Evolutionary conservation across 345 rosid species (phyloP), one percentile per base, ranked within the genome.

Genomic region (Limnanthes douglasii): DNA sequence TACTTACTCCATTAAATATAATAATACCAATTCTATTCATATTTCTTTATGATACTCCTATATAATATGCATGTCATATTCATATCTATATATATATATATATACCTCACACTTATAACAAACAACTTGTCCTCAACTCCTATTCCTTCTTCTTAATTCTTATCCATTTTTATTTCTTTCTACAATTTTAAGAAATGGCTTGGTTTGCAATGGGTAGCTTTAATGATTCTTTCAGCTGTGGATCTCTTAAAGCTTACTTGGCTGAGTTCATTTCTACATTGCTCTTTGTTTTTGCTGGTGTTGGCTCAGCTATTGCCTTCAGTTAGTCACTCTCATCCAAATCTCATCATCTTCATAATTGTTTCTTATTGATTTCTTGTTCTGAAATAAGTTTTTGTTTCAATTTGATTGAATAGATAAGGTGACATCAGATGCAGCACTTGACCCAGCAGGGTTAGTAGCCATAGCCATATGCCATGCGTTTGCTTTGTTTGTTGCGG

Each of bases 261-360:
- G 78, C 95, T n/a, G 95, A 84, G 69, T 84, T 84, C 42, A 84
- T 84, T 70, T 84, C 93, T n/a, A 84, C 95, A 37, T 48, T 84
- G 53, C 63, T 84, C 80, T 83, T 83, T 31, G 94, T 81, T 48
- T 80, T 80, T 27, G 86, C 86, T 9, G 93, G 93, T 5, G 93
- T 81, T 54, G 92, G 95, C 25, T 84, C 93, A 3, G 86, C 84
- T 62, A 70, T 84, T 6, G 93, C 93, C 56, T 84, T 59, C 34
- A 62, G 95, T 84, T 36, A 53, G 41, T 52, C 25, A 45, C 41
- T 29, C 29, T 33, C 35, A 9, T 33, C 2, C 18, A 33, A 2
- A 12, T n/a, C n/a, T n/a, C n/a, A n/a, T n/a, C n/a, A n/a, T n/a
- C 21, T 31, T 21, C 15, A 9, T n/a, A 22, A 31, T 2, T 15